phyloP scores from a whole-genome alignment of 257 asterid genomes.

The Primulina huaijiensis region DNA sequence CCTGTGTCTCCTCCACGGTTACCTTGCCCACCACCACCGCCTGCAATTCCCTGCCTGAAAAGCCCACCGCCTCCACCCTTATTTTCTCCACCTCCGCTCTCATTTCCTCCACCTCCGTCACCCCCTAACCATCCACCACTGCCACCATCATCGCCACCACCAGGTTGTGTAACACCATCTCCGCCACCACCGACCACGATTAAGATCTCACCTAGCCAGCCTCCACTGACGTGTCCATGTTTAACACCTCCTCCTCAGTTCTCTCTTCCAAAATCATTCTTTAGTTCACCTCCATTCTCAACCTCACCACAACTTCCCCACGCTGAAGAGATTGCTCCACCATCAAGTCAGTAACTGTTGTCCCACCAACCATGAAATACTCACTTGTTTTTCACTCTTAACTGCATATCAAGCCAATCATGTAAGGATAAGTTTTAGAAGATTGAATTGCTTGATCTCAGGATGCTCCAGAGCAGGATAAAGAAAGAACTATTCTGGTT shows the following conservation, averaged over 20 bases:
- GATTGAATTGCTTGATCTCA: conserved; percentile 11
- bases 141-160: conserved; percentile 9
- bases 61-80: conserved; percentile 8
- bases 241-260: neutral
- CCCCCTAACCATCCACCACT: conserved; percentile 21
- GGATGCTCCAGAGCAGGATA: conserved; percentile 3
- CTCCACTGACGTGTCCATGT: conserved; percentile 28
- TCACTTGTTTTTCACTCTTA: conserved; percentile 8
- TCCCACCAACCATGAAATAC: neutral
- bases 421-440: neutral
- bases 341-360: conserved; percentile 11
- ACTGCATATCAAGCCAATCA: conserved; percentile 24
- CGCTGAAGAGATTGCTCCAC: conserved; percentile 18
- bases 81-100: conserved; percentile 6
- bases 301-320: conserved; percentile 3
- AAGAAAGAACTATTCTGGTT: conserved; percentile 5
- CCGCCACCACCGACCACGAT: conserved; percentile 4
- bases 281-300: conserved; percentile 23
- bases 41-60: neutral
- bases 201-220: neutral
- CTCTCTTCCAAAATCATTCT: conserved; percentile 17
- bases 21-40: conserved; percentile 15
- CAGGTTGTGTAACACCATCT: conserved; percentile 24
- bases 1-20: neutral
- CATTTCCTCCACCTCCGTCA: conserved; percentile 18